A percentile compares a stretch with the other conserved stretches of the same genome.
phyloP scores from a whole-genome alignment of 805 yeast species.

The Kluyveromyces lactis region DNA sequence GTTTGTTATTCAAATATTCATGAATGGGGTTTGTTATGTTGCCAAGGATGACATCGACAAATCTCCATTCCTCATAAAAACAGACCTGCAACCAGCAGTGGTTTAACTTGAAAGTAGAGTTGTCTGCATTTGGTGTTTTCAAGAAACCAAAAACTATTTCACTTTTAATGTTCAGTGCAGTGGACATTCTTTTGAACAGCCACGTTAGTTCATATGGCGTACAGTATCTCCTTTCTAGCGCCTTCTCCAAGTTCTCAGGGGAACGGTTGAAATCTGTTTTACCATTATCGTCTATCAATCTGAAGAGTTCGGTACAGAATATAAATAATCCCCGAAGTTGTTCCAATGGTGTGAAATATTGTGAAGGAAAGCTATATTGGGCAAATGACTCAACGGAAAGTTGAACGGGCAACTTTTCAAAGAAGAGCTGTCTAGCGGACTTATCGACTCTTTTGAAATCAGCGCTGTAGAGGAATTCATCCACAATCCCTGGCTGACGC shows the following conservation, averaged over 20 bases:
- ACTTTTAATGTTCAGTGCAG: slow-evolving; percentile 59
- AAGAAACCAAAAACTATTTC: slow-evolving; percentile 77
- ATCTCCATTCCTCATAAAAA: slow-evolving; percentile 68
- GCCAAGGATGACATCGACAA: slow-evolving; percentile 67
- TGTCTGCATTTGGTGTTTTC: slow-evolving; percentile 64
- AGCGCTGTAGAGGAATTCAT: slow-evolving; percentile 26
- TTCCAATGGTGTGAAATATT: slow-evolving; percentile 47
- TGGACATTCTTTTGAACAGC: slow-evolving; percentile 65
- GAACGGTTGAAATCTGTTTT: slow-evolving; percentile 29
- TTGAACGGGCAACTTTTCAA: slow-evolving; percentile 31
- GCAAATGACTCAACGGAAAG: slow-evolving; percentile 50
- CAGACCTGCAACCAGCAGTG: slow-evolving; percentile 86
- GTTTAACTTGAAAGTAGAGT: slow-evolving; percentile 41
- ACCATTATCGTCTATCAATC: slow-evolving; percentile 33
- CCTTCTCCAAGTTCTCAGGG: slow-evolving; percentile 34
- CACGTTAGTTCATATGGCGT: slow-evolving; percentile 67
- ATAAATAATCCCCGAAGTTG: slow-evolving; percentile 56
- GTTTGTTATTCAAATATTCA: slow-evolving; percentile 30
- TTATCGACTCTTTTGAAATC: slow-evolving; percentile 37
- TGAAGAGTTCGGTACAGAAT: slow-evolving; percentile 53
- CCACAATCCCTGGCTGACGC: slow-evolving; percentile 21
- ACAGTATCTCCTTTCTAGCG: slow-evolving; percentile 44
- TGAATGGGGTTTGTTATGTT: slow-evolving; percentile 47
- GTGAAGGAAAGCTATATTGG: slow-evolving; percentile 41
- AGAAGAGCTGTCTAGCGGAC: slow-evolving; percentile 27